Evolutionary conservation across 257 asterid species (phyloP).

Genomic region (Haberlea rhodopensis): DNA sequence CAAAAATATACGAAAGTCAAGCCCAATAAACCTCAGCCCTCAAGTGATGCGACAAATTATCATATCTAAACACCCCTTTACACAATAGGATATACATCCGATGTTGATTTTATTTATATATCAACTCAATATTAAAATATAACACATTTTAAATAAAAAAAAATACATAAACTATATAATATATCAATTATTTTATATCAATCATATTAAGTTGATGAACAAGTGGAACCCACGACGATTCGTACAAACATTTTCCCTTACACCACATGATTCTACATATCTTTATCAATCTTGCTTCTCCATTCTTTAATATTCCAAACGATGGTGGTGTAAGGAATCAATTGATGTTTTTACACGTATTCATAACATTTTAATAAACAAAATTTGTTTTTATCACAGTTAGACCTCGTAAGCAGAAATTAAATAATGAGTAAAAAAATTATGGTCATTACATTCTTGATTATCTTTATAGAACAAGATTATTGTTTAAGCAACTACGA

Average conservation of each 20-base stretch:
- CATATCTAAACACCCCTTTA: no score
- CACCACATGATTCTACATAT: not conserved
- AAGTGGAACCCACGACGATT: no score
- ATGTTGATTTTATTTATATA: no score
- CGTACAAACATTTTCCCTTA: no score
- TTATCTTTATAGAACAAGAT: constrained; percentile 21
- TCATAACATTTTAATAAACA: not conserved
- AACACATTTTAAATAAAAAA: no score
- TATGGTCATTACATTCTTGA: not conserved
- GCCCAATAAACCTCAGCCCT: not conserved
- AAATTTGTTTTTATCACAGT: not conserved
- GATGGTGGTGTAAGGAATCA: constrained; percentile 14
- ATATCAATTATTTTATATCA: no score
- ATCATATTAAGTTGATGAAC: no score
- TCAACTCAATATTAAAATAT: no score
- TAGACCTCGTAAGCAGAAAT: not conserved
- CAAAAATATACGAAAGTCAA: not conserved
- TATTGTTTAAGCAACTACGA: constrained; percentile 27
- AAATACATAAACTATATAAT: no score
- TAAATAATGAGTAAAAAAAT: not conserved
- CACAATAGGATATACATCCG: no score
- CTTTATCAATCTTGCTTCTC: not conserved
- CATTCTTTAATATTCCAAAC: not conserved
- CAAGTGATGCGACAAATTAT: not conserved
- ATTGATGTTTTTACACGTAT: constrained; percentile 27